Base-by-base conservation (phyloP, 495 filamentous ascomycete species). In the Aspergillus ostianus region DNA sequence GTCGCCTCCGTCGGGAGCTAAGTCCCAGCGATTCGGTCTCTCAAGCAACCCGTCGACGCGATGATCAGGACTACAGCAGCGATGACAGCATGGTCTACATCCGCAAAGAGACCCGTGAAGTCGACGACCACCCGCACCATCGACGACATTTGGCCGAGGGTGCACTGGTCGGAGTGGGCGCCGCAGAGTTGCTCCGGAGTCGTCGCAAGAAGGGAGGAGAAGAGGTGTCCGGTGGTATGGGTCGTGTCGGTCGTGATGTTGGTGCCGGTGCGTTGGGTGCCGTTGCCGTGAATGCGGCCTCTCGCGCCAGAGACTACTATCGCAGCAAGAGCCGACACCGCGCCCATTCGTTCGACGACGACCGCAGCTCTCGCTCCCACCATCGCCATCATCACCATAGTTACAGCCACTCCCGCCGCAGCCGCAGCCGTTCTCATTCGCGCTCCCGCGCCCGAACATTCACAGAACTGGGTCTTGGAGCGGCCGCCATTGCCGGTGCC, bases 61-160 rank as follows among this genome's bases (percentile, higher is more conserved):
- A 71, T 20, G 71, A 81, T 49, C 60, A 72, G 17, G 77, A 73
- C 36, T 81, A 82, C 66, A 82, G 81, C 69, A 88, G 85, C 55
- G 85, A 90, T 62, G 87, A 90, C 56, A 85, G 85, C 70, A 80
- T 83, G 68, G 82, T 85, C 51, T 85, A 82, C 61, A 71, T 85
- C 52, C 79, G 76, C 59, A 82, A 80, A 67, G 82, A 84, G 60
- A 79, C 74, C 36, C 74, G 71, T n/a, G 73, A 83, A 45, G 85
- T 86, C 58, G 85, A 83, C 54, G 78, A 82, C 0, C 82, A 81
- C 64, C 82, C 82, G 17, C 75, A 84, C 60, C 86, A 91, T 69
- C 88, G 84, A 65, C 88, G 89, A 32, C 90, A 95, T 70, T 70
- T 96, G n/a, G 91, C 90, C 23, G 91, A 93, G 75, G 92, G 92